Evolutionary conservation across 768 basidiomycete genomes (phyloP).

Genomic region (Hypholoma fasciculare): DNA sequence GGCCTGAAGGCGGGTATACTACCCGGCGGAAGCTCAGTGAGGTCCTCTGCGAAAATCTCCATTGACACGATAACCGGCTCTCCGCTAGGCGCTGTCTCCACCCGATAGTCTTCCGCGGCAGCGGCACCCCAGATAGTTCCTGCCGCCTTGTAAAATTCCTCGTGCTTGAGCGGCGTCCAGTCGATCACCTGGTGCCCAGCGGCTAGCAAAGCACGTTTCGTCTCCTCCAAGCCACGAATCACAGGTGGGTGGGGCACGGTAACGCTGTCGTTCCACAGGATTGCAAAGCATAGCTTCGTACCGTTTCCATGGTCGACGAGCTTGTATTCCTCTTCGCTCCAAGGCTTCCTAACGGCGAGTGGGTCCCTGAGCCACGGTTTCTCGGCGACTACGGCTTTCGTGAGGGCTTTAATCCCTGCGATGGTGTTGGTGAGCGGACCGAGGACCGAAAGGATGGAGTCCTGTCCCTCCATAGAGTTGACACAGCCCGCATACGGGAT

Average conservation of each 20-base stretch:
- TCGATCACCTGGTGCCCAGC: conserved; percentile 76
- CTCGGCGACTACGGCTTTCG: conserved; percentile 56
- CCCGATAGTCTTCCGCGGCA: conserved; percentile 45
- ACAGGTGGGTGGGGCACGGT: conserved; percentile 66
- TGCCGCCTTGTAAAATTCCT: conserved; percentile 38
- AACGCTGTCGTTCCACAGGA: conserved; percentile 70
- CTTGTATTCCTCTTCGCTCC: conserved; percentile 60
- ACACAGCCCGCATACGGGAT: conserved; percentile 69
- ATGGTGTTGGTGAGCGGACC: conserved; percentile 69
- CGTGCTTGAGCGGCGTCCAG: conserved; percentile 61
- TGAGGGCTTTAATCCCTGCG: conserved; percentile 64
- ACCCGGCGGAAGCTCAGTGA: neutral
- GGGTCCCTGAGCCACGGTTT: conserved; percentile 74
- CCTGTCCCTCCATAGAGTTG: conserved; percentile 71
- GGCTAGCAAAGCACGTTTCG: conserved; percentile 53
- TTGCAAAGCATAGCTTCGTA: conserved; percentile 52
- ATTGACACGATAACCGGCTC: conserved; percentile 59
- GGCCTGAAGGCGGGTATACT: conserved; percentile 24
- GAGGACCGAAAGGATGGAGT: conserved; percentile 68
- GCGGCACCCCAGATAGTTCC: conserved; percentile 49
- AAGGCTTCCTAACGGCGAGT: conserved; percentile 51
- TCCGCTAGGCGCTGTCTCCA: conserved; percentile 36
- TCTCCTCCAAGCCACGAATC: conserved; percentile 53
- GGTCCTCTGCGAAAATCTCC: conserved; percentile 26
- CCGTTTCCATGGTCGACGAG: conserved; percentile 60